A percentile compares a stretch with the other conserved stretches of the same genome.
phyloP scores from a whole-genome alignment of 805 yeast species.

The Spathaspora arborariae region DNA sequence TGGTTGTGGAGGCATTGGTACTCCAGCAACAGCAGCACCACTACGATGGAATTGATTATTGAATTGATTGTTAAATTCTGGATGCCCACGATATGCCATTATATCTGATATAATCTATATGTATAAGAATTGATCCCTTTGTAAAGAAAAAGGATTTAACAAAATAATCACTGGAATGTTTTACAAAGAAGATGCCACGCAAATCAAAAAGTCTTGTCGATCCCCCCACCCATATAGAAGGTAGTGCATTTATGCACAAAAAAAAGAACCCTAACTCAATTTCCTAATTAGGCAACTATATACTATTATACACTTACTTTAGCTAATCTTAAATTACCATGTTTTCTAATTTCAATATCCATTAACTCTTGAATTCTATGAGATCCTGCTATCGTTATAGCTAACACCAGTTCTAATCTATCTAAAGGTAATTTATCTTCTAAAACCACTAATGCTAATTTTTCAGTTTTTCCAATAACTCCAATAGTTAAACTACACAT shows the following conservation, averaged over 20 bases:
- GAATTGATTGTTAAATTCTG: constrained; percentile 39
- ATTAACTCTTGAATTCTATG: constrained; percentile 76
- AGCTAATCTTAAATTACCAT: constrained; percentile 48
- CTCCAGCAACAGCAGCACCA: background rate
- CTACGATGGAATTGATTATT: constrained; percentile 7
- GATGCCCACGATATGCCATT: constrained; percentile 45
- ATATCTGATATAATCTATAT: background rate
- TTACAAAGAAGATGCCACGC: background rate
- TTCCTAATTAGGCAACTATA: background rate
- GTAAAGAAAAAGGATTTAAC: background rate
- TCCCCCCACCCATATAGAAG: background rate
- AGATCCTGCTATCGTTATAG: constrained; percentile 83
- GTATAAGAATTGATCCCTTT: background rate
- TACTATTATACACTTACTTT: constrained; percentile 3
- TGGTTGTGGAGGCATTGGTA: constrained; percentile 15
- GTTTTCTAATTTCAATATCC: constrained; percentile 79
- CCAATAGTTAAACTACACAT: constrained; percentile 81
- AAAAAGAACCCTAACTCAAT: background rate
- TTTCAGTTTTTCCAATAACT: constrained; percentile 76
- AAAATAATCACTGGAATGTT: background rate
- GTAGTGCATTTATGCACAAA: background rate
- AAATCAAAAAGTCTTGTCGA: background rate
- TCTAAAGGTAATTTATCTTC: constrained; percentile 88
- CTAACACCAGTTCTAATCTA: constrained; percentile 67
- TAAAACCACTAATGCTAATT: constrained; percentile 68